These are phyloP conservation scores for Wallacemonas rigidus DNA, from an alignment of 208 protist species.

Conservation along the genomic window DNA sequence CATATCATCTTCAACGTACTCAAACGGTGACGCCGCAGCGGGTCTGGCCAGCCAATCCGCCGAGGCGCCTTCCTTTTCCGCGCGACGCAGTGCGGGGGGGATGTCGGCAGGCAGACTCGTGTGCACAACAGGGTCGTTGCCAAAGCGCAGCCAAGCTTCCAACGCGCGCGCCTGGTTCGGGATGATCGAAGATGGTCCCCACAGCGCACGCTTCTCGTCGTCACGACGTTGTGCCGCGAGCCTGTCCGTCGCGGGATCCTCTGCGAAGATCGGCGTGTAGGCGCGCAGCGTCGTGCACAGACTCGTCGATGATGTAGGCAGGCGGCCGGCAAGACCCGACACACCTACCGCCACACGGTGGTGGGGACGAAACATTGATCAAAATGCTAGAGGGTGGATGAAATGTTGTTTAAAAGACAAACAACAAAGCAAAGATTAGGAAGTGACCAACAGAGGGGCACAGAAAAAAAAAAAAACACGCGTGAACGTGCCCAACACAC, in stretches of 20 bases:
- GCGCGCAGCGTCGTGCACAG: conserved; percentile 24
- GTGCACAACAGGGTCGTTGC: conserved; percentile 88
- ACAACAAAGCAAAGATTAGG: not conserved
- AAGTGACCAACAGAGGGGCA: conserved; percentile 13
- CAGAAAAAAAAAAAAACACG: not conserved
- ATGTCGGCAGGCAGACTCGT: conserved; percentile 31
- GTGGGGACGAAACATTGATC: conserved; percentile 11
- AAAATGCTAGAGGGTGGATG: not conserved
- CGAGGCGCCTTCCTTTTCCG: not conserved
- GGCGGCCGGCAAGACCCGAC: not conserved
- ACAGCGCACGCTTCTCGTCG: conserved; percentile 72
- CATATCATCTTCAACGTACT: conserved; percentile 85
- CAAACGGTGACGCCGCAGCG: conserved; percentile 59
- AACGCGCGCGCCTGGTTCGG: conserved; percentile 41
- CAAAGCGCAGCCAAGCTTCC: conserved; percentile 80
- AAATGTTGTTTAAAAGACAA: not conserved
- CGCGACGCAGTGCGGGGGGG: not conserved
- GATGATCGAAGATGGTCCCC: conserved; percentile 38
- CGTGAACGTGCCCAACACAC: not conserved
- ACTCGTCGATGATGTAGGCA: not conserved
- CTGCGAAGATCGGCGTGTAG: conserved; percentile 82
- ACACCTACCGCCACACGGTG: conserved; percentile 1
- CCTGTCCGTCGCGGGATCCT: conserved; percentile 44
- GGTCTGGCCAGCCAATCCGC: too few relatives aligned
- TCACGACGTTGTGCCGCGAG: conserved; percentile 38